Base-by-base conservation (phyloP, 192 early-diverging fungal genomes). In the Diversispora eburnea region DNA sequence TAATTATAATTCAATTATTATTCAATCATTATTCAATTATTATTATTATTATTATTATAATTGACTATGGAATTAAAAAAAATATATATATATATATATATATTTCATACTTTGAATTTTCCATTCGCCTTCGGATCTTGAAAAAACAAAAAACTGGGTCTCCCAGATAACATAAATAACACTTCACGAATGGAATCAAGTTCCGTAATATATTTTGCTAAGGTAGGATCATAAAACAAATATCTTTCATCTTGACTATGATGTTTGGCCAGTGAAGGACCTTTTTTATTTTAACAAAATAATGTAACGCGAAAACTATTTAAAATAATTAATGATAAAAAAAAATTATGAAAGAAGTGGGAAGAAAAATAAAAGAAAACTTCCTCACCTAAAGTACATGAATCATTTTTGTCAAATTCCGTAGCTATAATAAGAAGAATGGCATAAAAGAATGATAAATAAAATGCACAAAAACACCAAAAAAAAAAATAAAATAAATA, bases 161-260 rank as follows among this genome's bases (percentile, higher is more conserved):
- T 65, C 0, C 80, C 80, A 59, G 72, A 73, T 42, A 83, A 52
- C 59, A 83, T 54, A 22, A 77, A 81, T 8, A 79, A 42, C 4
- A 83, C 67, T 52, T 83, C 82, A 25, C 78, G 73, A 25, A 83
- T 67, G 4, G 77, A 70, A 55, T 79, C 78, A 20, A 76, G 45
- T 49, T 83, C 82, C 5, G 64, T 63, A 17, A 83, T 61, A 33
- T 75, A 75, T 48, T 58, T 61, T 8, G 55, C 17, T 6, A 41
- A 22, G 12, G 41, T 54, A 46, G 65, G 67, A 12, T 66, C 65
- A 43, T 75, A 19, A 41, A 74, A 78, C 33, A 60, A 49, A 17
- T 75, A 54, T 45, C 74, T 25, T 9, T 48, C n/a, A 59, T 72
- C 63, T 70, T 55, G 39, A 54, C 60, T 71, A 10, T 22, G 42